Evolutionary conservation across 1,284 basidiomycete species (phyloP), one percentile per base, ranked within the genome.

Genomic region (Leccinum griseonigrum): DNA sequence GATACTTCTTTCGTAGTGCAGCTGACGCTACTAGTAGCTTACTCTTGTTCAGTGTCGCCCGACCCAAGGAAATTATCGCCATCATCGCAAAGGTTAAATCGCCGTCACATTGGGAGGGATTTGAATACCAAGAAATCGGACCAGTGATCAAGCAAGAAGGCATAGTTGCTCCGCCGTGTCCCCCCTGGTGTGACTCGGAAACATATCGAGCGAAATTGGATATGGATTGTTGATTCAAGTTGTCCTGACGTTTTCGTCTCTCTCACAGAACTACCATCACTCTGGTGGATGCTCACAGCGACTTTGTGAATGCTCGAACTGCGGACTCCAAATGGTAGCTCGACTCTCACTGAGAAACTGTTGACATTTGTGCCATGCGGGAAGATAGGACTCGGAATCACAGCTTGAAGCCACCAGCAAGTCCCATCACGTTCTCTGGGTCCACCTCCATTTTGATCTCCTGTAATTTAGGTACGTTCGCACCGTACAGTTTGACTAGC

Each of bases 401-500:
- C 36, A 68, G 31, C 50, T 61, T 63, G 59, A 57, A 85, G 1
- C 84, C 83, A 0, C 83, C 83, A 9, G 83, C 75, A 14, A 85
- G 77, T 9, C 73, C 78, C 83, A 86, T 85, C 8, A 84, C 74
- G 61, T 82, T 78, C 4, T 69, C 56, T 0, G 82, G 84, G 64
- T 86, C 84, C 50, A 81, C 76, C 51, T 55, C 50, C 6, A 64
- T 68, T 68, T 81, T 82, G 36, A 84, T 69, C 8, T 56, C 62
- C 58, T 72, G 65, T 60, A 86, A 65, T 36, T 63, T 69, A 1
- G 69, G 67, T 10, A 83, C 31, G 64, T 84, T 46, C 43, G 11
- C 43, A 22, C 43, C 43, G 22, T 46, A 46, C 18, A 46, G 3
- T 46, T 46, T 3, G 18, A 46, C 43, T 54, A 81, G 54, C 0